Conservation (phyloP, 345 rosid species). For the Noccaea bulbosa region DNA sequence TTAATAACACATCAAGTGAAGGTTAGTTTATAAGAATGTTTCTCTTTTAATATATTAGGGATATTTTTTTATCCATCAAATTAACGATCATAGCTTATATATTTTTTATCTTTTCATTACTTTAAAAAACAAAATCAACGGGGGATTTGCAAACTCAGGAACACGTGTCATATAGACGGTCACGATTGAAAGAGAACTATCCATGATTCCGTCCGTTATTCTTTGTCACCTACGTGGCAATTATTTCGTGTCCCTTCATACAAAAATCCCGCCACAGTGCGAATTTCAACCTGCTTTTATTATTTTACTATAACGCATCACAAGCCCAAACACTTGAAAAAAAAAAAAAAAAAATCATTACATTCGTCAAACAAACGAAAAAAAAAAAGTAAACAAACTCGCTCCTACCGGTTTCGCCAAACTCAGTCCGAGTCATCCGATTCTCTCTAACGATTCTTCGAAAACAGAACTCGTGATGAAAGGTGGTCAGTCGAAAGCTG, state of each 20-base stretch:
- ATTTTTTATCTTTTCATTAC: too few relatives aligned
- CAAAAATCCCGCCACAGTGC: constrained; percentile 39
- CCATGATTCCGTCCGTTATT: constrained; percentile 21
- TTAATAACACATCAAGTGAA: too few relatives aligned
- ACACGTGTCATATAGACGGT: constrained; percentile 19
- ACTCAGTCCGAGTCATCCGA: constrained; percentile 43
- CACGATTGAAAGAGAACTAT: constrained; percentile 22
- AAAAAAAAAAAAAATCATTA: not conserved
- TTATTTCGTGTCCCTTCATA: not conserved
- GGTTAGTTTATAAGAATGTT: too few relatives aligned
- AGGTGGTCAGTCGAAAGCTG: constrained; percentile 64
- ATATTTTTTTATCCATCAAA: too few relatives aligned
- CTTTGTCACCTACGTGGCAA: constrained; percentile 18
- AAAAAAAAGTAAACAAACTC: constrained; percentile 38
- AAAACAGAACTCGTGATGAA: constrained; percentile 77
- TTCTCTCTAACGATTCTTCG: constrained; percentile 36
- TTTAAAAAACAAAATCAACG: too few relatives aligned
- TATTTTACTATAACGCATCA: constrained; percentile 4
- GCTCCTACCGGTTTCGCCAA: constrained; percentile 26
- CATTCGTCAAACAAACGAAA: constrained; percentile 28
- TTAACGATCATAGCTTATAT: too few relatives aligned
- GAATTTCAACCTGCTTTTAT: constrained; percentile 26
- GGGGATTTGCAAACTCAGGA: too few relatives aligned
- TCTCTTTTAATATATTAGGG: too few relatives aligned
- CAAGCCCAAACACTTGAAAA: not conserved